Base-by-base conservation (phyloP, 768 basidiomycete genomes). In the Lactifluus rugatus region DNA sequence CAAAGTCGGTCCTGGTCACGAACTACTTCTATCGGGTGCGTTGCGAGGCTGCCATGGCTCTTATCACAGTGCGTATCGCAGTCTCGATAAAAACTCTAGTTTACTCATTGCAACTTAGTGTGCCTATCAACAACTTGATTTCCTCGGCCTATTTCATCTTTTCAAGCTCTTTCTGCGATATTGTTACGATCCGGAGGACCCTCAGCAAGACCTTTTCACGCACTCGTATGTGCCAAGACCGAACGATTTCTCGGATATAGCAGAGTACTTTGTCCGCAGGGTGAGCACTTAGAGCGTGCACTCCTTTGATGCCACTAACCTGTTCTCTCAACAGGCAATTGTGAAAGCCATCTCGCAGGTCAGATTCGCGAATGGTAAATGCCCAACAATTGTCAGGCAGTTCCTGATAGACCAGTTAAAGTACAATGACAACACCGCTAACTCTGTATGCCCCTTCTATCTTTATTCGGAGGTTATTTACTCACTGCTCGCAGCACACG, bases 1-100 rank as follows among this genome's bases (percentile, higher is more conserved):
- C 95, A 50, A 93, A 92, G 74, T 93, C 93, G 0, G 87, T 93
- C 0, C 78, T 98, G 28, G 95, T 97, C 11, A 83, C 89, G 26
- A 96, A 96, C 69, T 98, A 98, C 71, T 97, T 90, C 71, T 95
- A 87, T 70, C 87, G 94, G 23, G 88, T 98, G 52, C 89, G 96
- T 3, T 93, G 91, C 72, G 95, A 97, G 71, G 96, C 96, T 1
- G 92, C 90, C 4, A 72, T 82, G 26, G 90, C 91, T 3, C 78
- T 99, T 32, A 82, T 92, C 48, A 79, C 78, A 36, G 93, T 94
- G 69, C 68, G 87, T 73, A 31, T 21, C 44, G 10, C 49, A 23
- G 23, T 26, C n/a, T 49, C 67, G 53, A 44, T 26, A 16, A 37
- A 9, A 8, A 19, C 9, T 16, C n/a, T 45, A 46, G 57, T 60